Evolutionary conservation across 2,329 filamentous ascomycete genomes (phyloP).

Genomic region (Colletotrichum spaethianum): DNA sequence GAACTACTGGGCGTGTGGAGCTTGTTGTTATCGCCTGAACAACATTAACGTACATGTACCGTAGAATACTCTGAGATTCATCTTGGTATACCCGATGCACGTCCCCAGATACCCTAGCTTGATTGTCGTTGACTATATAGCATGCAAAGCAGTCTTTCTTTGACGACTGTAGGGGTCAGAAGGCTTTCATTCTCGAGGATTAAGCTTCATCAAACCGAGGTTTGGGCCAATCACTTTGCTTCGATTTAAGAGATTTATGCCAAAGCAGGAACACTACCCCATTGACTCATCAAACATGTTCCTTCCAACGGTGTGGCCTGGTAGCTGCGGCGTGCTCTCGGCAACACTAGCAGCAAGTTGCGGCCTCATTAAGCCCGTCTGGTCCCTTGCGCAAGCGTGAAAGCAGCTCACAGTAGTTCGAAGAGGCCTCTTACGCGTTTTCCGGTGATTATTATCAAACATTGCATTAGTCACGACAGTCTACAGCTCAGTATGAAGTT

Average conservation of each 20-base stretch:
- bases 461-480: background rate
- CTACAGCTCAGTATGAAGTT: background rate
- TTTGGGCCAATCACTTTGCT: background rate
- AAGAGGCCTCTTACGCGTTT: background rate
- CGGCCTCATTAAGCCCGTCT: background rate
- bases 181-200: too few relatives aligned
- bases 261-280: background rate
- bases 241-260: background rate
- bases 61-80: too few relatives aligned
- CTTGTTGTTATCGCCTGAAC: too few relatives aligned
- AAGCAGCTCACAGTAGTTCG: background rate
- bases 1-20: too few relatives aligned
- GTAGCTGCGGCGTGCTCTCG: background rate
- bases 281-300: background rate
- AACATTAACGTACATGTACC: background rate
- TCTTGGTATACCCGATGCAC: too few relatives aligned
- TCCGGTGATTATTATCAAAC: background rate
- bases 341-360: background rate
- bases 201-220: background rate
- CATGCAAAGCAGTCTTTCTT: background rate
- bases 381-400: background rate
- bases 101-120: too few relatives aligned
- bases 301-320: background rate
- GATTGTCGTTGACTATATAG: too few relatives aligned
- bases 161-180: too few relatives aligned